These are phyloP conservation scores for Talaromyces atroroseus DNA, from an alignment of 2,329 filamentous ascomycete species.

Conservation along the genomic window DNA sequence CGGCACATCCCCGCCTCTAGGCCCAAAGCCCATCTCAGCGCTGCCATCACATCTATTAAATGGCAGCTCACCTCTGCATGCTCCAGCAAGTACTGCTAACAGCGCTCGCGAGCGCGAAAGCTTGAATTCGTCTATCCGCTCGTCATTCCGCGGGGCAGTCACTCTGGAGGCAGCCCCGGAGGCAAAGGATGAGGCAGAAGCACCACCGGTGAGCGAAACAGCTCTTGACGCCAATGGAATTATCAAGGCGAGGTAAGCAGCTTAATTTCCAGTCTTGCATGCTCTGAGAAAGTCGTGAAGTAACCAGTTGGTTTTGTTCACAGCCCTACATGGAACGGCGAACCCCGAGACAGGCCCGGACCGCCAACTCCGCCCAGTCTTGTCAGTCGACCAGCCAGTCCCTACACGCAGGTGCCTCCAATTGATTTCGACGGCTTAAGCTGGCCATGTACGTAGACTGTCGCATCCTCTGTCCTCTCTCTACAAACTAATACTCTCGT, in stretches of 20 bases:
- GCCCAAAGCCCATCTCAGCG: slow-evolving; percentile 46
- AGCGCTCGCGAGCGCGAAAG: slow-evolving; percentile 51
- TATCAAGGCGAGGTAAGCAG: background rate
- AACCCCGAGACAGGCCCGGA: slow-evolving; percentile 47
- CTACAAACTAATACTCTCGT: slow-evolving; percentile 1
- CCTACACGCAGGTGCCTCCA: slow-evolving; percentile 45
- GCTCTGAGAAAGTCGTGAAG: background rate
- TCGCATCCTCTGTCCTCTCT: background rate
- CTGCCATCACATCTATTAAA: slow-evolving; percentile 55
- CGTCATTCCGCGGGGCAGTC: slow-evolving; percentile 44
- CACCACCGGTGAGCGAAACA: slow-evolving; percentile 14
- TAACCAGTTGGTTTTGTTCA: background rate
- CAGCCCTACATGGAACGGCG: slow-evolving; percentile 39
- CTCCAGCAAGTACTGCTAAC: slow-evolving; percentile 21
- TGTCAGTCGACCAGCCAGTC: slow-evolving; percentile 45
- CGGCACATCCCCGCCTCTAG: slow-evolving; percentile 35
- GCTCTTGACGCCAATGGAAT: background rate
- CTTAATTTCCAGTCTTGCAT: background rate
- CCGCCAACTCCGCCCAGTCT: slow-evolving; percentile 49
- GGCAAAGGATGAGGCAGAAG: slow-evolving; percentile 17
- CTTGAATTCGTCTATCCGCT: slow-evolving; percentile 54
- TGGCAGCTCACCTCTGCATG: slow-evolving; percentile 49
- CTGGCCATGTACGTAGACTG: slow-evolving; percentile 44
- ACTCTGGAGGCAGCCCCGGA: slow-evolving; percentile 25
- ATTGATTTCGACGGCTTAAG: slow-evolving; percentile 50